Percentiles rank a stretch among this genome's conserved stretches.
Conservation (phyloP, 345 rosid genomes). For the Theobroma cacao region DNA sequence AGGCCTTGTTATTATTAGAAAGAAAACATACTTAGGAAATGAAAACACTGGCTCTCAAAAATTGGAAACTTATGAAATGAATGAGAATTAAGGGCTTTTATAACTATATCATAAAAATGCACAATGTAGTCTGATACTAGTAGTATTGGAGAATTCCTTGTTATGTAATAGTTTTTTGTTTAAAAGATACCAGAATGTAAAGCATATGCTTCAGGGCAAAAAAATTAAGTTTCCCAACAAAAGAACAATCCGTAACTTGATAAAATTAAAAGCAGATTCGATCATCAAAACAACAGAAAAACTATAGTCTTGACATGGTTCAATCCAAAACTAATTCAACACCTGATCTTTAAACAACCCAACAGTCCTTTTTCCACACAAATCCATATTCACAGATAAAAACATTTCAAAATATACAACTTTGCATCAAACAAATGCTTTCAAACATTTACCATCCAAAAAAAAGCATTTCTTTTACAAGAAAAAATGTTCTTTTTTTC, state of each 20-base stretch:
- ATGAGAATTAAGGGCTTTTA: background rate
- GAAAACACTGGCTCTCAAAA: background rate
- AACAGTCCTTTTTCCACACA: background rate
- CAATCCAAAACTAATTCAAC: background rate
- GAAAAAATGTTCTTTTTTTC: background rate
- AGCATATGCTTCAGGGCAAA: background rate
- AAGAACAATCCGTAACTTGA: background rate
- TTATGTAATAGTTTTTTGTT: no score
- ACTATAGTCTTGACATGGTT: background rate
- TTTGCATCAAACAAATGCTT: background rate
- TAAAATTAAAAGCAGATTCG: background rate
- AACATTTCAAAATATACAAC: background rate
- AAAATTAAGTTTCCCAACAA: background rate
- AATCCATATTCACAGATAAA: background rate
- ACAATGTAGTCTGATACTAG: background rate
- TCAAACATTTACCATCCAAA: background rate
- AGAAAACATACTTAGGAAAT: background rate
- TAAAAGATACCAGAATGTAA: no score
- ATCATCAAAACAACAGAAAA: background rate
- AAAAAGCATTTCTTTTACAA: background rate
- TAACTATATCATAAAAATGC: background rate
- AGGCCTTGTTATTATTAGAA: background rate
- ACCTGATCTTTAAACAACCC: background rate
- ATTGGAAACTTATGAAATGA: background rate
- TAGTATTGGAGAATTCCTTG: no score